Percentiles rank a stretch among this genome's conserved stretches.
Evolutionary conservation across 768 basidiomycete species (phyloP).

Genomic region (Kwoniella botswanensis): DNA sequence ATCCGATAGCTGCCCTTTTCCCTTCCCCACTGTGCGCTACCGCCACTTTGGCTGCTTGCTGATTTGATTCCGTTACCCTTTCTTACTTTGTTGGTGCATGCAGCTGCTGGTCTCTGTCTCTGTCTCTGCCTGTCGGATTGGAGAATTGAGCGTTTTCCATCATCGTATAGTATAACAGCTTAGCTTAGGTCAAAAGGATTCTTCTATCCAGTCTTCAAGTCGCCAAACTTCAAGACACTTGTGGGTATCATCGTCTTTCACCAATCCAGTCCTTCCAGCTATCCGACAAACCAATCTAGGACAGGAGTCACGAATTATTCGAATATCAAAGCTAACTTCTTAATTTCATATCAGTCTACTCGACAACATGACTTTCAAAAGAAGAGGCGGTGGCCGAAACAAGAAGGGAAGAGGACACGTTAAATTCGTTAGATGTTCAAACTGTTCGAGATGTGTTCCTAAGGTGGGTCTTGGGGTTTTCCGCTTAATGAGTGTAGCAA

Average conservation of each 20-base stretch:
- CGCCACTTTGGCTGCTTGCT: neutral
- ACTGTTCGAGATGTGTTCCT: slow-evolving; percentile 96
- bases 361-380: slow-evolving; percentile 84
- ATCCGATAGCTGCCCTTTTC: neutral
- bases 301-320: neutral
- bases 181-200: neutral
- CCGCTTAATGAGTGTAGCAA: too few species aligned
- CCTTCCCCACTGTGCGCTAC: too few species aligned
- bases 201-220: slow-evolving; percentile 17
- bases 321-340: slow-evolving; percentile 7
- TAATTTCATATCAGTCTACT: neutral
- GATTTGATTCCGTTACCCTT: slow-evolving; percentile 12
- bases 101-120: neutral
- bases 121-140: slow-evolving; percentile 4
- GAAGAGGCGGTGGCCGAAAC: slow-evolving; percentile 99
- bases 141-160: neutral
- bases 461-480: slow-evolving; percentile 59
- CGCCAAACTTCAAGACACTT: slow-evolving; percentile 26
- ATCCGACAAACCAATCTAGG: neutral
- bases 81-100: neutral
- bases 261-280: neutral
- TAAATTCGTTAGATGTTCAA: slow-evolving; percentile 92
- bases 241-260: slow-evolving; percentile 14
- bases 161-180: too few species aligned
- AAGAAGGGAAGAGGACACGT: slow-evolving; percentile 99